These are phyloP conservation scores for Podila verticillata DNA, from an alignment of 192 early-diverging fungal species.

Conservation along the genomic window DNA sequence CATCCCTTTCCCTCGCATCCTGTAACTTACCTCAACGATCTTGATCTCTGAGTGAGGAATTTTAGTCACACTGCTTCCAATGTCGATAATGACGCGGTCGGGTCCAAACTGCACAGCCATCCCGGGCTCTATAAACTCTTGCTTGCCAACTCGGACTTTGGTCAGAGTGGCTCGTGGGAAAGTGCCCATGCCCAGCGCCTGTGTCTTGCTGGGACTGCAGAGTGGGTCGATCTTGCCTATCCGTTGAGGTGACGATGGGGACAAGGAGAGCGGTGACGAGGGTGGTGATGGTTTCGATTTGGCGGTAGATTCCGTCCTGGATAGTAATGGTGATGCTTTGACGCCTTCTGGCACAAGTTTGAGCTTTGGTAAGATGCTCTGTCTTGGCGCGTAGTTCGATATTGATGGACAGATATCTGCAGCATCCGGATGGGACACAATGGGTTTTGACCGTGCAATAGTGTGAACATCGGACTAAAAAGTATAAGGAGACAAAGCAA, in stretches of 20 bases:
- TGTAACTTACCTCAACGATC: constrained; percentile 17
- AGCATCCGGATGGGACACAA: too few relatives aligned
- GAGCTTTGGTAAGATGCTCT: too few relatives aligned
- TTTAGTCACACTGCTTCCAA: constrained; percentile 15
- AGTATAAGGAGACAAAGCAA: not conserved
- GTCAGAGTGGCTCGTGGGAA: constrained; percentile 21
- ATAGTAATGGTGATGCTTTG: not conserved
- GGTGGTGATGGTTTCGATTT: not conserved
- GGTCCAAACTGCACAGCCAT: constrained; percentile 38
- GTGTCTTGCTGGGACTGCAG: constrained; percentile 8
- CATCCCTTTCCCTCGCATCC: not conserved
- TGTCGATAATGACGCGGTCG: constrained; percentile 22
- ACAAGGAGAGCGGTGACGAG: not conserved
- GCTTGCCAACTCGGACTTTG: constrained; percentile 1
- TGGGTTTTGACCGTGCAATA: too few relatives aligned
- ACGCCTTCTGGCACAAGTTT: too few relatives aligned
- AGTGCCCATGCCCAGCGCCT: constrained; percentile 18
- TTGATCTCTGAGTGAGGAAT: constrained; percentile 18
- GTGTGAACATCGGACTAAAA: not conserved
- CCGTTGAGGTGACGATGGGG: not conserved
- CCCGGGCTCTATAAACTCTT: not conserved
- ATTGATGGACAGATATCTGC: too few relatives aligned
- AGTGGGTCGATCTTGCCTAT: not conserved
- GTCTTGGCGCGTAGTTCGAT: too few relatives aligned
- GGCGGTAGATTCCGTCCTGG: not conserved